Evolutionary conservation across 2,329 filamentous ascomycete genomes (phyloP).

Genomic region (Colletotrichum salicis): DNA sequence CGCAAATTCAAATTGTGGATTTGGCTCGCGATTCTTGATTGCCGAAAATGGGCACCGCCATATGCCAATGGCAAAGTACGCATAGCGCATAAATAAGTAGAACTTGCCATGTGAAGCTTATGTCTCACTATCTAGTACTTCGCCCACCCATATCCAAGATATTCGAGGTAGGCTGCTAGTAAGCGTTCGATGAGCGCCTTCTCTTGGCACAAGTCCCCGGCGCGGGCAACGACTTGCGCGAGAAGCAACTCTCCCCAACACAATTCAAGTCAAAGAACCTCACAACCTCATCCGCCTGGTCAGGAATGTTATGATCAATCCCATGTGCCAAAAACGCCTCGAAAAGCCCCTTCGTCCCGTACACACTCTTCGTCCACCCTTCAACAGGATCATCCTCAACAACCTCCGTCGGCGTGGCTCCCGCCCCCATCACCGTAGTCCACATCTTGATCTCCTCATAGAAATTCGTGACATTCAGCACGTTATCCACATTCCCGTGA

Average conservation of each 20-base stretch:
- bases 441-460: constrained; percentile 65
- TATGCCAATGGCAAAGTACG: neutral
- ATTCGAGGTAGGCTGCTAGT: neutral
- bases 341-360: constrained; percentile 32
- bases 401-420: constrained; percentile 22
- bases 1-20: neutral
- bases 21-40: neutral
- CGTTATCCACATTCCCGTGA: constrained; percentile 64
- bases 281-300: constrained; percentile 34
- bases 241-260: constrained; percentile 35
- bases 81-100: accelerated
- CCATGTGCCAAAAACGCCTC: constrained; percentile 36
- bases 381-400: constrained; percentile 15
- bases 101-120: neutral
- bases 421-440: constrained; percentile 49
- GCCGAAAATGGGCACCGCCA: neutral
- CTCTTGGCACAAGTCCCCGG: neutral
- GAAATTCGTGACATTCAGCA: constrained; percentile 63
- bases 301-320: constrained; percentile 36
- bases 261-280: constrained; percentile 38
- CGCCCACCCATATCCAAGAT: neutral
- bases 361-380: constrained; percentile 37
- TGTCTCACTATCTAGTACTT: neutral
- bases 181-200: neutral
- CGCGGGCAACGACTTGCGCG: constrained; percentile 27